Evolutionary conservation across 164 flowering plant genomes (phyloP), one percentile per base, ranked within the genome.

Genomic region (Amborella trichopoda): DNA sequence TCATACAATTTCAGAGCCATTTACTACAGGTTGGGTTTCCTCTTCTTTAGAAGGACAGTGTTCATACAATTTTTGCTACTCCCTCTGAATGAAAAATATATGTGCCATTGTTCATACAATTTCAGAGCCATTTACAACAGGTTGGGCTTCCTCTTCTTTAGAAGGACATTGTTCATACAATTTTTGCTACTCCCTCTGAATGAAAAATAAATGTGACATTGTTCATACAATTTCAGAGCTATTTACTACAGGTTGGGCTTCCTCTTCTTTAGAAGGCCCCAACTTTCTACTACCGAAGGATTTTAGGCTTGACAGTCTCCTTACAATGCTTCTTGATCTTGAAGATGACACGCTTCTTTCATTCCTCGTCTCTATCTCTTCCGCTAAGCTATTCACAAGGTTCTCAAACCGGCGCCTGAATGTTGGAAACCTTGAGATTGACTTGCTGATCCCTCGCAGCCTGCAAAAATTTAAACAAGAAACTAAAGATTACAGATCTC

Each of bases 381-480:
- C 76, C 0, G 68, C 52, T 24, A 89, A 53, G 26, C 48, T 20
- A 58, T 56, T 58, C 21, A 72, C 61, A 13, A 81, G 80, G 41
- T 5, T 36, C 21, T 66, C 75, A 44, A 72, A 69, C 2, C 77
- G 75, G 0, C 95, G 81, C 65, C 73, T 67, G 45, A 53, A 71
- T 12, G 97, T 90, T 20, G 95, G 97, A 58, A 69, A 90, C 67
- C 91, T 81, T 37, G 84, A 77, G 45, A 83, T 75, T 4, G 83
- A 72, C 54, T 69, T 78, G 17, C 77, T 81, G 19, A 90, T 81
- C 48, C 97, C 97, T 53, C 52, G 91, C 27, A 90, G 75, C 71
- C 97, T 89, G 42, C 57, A 9, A 18, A 10, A 28, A 27, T 44
- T n/a, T n/a, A 2, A 40, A 27, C 38, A 30, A 3, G 52, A 26